Conservation (phyloP, 345 rosid genomes). For the Turnera subulata region DNA sequence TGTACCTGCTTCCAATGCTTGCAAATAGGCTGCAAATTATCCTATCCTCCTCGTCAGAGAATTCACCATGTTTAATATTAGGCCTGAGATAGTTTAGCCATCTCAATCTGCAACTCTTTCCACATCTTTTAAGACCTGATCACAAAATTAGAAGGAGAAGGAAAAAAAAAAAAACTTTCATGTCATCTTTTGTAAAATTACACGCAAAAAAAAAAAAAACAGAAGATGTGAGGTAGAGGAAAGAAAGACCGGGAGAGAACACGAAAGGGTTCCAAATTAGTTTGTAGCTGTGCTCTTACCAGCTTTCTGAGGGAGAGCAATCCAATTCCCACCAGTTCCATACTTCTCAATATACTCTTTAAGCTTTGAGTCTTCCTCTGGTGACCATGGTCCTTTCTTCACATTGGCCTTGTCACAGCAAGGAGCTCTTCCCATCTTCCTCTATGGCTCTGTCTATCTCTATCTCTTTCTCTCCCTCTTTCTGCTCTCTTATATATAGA, state of each 20-base stretch:
- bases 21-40: constrained; percentile 69
- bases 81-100: constrained; percentile 98
- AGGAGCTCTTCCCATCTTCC: constrained; percentile 91
- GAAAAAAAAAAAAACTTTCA: background rate
- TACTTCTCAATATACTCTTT: constrained; percentile 69
- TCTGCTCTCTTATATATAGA: constrained; percentile 5
- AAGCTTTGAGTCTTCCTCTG: constrained; percentile 91
- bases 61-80: constrained; percentile 88
- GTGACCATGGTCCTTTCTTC: constrained; percentile 97
- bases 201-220: background rate
- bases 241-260: background rate
- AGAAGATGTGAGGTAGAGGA: background rate
- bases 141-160: constrained; percentile 1
- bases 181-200: no score
- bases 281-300: constrained; percentile 37
- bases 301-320: constrained; percentile 88
- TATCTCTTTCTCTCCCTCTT: constrained; percentile 7
- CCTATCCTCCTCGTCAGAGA: constrained; percentile 79
- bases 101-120: constrained; percentile 93
- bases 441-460: constrained; percentile 16
- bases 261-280: background rate
- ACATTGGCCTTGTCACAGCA: constrained; percentile 95
- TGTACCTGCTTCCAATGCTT: constrained; percentile 95
- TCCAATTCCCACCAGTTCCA: constrained; percentile 97
- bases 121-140: constrained; percentile 85